Base-by-base conservation (phyloP, 75 land plant species). In the Sequoia sempervirens region DNA sequence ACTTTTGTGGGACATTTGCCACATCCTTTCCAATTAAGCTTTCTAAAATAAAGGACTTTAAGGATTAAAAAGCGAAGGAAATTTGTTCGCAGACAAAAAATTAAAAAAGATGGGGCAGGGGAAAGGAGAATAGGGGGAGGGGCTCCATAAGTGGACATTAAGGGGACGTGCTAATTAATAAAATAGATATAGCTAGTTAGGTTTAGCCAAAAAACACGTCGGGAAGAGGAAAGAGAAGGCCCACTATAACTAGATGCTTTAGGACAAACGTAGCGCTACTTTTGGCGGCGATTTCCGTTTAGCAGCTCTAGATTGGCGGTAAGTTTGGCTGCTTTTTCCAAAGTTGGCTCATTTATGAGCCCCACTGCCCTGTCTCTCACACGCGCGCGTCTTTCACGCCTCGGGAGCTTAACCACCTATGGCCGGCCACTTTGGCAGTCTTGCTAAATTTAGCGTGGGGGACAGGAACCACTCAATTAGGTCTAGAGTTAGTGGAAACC, bases 321-420 rank as follows among this genome's bases (percentile, higher is more conserved):
- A 3, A 56, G 4, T 56, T 4, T 53, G 4, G 56, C 56, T 53
- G 18, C 18, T 53, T 14, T 53, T 53, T 53, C 18, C 56, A 53
- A 53, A 53, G 56, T 56, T 56, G 61, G 18, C 61, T 18, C 61
- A 56, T 56, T 56, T 56, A 56, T 56, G 61, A 56, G 23, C 61
- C 61, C 61, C 23, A 17, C 18, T 56, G 61, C 61, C 61, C 61
- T 56, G 18, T 56, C 18, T 56, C 23, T 56, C 61, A 56, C 61
- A 56, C 73, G 73, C 73, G 73, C 73, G 73, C 73, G 73, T 30
- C 73, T 70, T 70, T 70, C 73, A 32, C 73, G 73, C 73, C 73
- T 70, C 73, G 73, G 73, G 73, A 70, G 73, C 73, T 70, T 70
- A 70, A 70, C 73, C 73, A 32, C 36, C 32, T 61, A 61, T 61